phyloP scores from a whole-genome alignment of 257 asterid genomes.

The Nyctanthes arbortristis region DNA sequence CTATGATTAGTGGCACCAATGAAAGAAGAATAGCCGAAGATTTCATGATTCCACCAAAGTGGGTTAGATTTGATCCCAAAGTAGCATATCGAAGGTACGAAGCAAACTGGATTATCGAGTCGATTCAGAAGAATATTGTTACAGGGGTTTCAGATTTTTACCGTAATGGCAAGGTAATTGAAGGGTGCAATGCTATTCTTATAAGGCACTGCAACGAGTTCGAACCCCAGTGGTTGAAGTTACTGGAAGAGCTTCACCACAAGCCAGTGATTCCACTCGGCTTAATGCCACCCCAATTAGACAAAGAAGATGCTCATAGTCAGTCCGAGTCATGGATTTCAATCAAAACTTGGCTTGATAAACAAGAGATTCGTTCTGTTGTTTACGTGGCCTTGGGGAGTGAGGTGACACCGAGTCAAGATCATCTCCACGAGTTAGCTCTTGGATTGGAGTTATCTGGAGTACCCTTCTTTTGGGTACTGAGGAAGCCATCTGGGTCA shows the following conservation, averaged over 20 bases:
- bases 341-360: conserved; percentile 37
- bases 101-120: conserved; percentile 18
- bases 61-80: conserved; percentile 30
- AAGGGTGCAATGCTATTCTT: conserved; percentile 24
- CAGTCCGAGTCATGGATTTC: conserved; percentile 32
- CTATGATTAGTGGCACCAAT: conserved; percentile 23
- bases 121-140: background rate
- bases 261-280: conserved; percentile 35
- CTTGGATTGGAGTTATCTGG: conserved; percentile 44
- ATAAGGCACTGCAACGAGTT: background rate
- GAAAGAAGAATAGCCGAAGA: conserved; percentile 30
- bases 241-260: conserved; percentile 25
- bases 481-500: conserved; percentile 26
- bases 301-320: conserved; percentile 1
- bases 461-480: conserved; percentile 42
- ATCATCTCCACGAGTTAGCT: conserved; percentile 40
- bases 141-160: conserved; percentile 37
- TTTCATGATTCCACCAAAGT: conserved; percentile 34
- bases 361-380: conserved; percentile 17
- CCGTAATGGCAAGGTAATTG: conserved; percentile 21
- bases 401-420: conserved; percentile 33
- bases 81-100: conserved; percentile 27
- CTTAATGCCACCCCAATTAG: conserved; percentile 35
- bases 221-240: conserved; percentile 35
- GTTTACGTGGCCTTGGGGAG: conserved; percentile 49